A percentile compares a stretch with the other conserved stretches of the same genome.
Evolutionary conservation across 1,284 basidiomycete species (phyloP).

Genomic region (Wallemia hederae): DNA sequence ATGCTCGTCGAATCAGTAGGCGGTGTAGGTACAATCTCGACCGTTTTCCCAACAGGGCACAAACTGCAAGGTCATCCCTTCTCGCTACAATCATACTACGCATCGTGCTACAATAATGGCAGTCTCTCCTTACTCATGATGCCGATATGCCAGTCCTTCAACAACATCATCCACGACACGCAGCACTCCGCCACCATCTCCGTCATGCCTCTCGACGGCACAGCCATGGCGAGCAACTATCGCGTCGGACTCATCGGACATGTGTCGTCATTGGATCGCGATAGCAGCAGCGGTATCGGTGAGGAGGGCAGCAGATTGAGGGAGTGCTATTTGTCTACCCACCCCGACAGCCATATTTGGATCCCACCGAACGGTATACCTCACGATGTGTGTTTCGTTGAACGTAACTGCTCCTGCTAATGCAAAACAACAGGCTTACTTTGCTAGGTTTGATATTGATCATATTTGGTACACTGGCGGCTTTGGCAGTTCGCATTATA

Average conservation of each 20-base stretch:
- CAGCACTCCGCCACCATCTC: background rate
- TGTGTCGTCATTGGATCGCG: background rate
- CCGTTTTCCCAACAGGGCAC: background rate
- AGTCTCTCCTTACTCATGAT: background rate
- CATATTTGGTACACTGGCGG: background rate
- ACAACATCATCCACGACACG: background rate
- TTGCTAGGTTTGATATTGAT: background rate
- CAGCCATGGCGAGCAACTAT: background rate
- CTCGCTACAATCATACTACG: background rate
- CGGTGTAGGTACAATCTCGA: background rate
- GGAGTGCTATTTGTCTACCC: background rate
- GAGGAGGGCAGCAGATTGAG: background rate
- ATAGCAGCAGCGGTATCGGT: background rate
- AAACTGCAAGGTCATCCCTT: background rate
- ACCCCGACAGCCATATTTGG: background rate
- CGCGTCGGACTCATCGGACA: background rate
- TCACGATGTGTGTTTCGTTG: background rate
- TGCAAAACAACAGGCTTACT: background rate
- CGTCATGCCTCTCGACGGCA: background rate
- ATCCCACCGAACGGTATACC: background rate
- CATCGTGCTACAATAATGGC: background rate
- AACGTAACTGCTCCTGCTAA: no score
- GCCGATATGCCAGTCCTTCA: background rate
- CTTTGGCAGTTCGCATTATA: background rate
- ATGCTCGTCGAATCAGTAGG: background rate